These are phyloP conservation scores for Pseudocercospora musae DNA, from an alignment of 2,329 filamentous ascomycete genomes.

Conservation along the genomic window DNA sequence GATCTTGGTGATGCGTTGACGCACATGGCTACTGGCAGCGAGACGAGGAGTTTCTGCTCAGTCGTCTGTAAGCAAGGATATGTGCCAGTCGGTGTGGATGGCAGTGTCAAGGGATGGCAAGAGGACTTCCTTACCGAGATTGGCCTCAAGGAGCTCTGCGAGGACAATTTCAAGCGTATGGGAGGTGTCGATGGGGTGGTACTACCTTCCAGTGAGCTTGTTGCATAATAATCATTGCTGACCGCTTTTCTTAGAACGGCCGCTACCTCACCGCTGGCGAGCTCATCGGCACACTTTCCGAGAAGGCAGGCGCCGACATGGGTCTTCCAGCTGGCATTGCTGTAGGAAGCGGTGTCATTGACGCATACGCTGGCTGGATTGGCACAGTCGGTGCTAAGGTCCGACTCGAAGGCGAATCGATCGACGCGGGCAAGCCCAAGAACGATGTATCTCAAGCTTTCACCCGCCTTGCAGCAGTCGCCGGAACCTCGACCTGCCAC, in stretches of 20 bases:
- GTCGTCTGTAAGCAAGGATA: slow-evolving; percentile 97
- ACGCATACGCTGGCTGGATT: slow-evolving; percentile 98
- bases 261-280: slow-evolving; percentile 89
- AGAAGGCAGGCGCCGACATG: slow-evolving; percentile 77
- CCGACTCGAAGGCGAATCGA: slow-evolving; percentile 56
- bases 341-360: slow-evolving; percentile 93
- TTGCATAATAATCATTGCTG: slow-evolving; percentile 19
- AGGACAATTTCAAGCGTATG: slow-evolving; percentile 88
- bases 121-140: slow-evolving; percentile 87
- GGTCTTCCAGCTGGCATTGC: slow-evolving; percentile 84
- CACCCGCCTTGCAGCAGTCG: slow-evolving; percentile 86
- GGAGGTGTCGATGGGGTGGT: slow-evolving; percentile 94
- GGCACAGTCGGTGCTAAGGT: slow-evolving; percentile 98
- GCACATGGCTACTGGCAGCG: slow-evolving; percentile 86
- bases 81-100: slow-evolving; percentile 94
- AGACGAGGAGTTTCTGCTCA: slow-evolving; percentile 91
- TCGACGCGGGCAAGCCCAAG: slow-evolving; percentile 64
- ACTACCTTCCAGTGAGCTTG: slow-evolving; percentile 37
- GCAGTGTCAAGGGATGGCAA: slow-evolving; percentile 97
- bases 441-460: slow-evolving; percentile 93
- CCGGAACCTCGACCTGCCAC: slow-evolving; percentile 95
- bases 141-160: slow-evolving; percentile 76
- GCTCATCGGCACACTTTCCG: slow-evolving; percentile 77
- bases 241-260: slow-evolving; percentile 67
- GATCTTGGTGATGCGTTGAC: slow-evolving; percentile 91